A percentile compares a stretch with the other conserved stretches of the same genome.
These are phyloP conservation scores for Lunularia cruciata DNA, from an alignment of 225 moss, liverwort and hornwort genomes.

Conservation along the genomic window DNA sequence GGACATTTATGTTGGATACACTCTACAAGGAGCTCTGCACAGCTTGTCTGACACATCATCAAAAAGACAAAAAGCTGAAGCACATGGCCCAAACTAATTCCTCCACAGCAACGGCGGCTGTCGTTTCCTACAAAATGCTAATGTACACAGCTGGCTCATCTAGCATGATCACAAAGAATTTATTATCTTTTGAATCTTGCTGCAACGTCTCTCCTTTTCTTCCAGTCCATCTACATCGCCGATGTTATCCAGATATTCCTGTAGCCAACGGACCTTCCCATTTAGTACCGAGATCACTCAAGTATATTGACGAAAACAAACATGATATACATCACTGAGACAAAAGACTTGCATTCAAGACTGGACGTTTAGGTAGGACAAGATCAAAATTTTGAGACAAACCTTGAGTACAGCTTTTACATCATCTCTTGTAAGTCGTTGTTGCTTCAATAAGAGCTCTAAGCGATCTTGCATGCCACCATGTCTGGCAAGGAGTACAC, in stretches of 20 bases:
- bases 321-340: not conserved
- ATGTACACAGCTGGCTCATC: constrained; percentile 39
- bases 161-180: constrained; percentile 54
- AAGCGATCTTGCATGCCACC: constrained; percentile 81
- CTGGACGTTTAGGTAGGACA: not conserved
- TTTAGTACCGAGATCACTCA: not conserved
- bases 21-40: not conserved
- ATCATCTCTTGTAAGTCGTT: constrained; percentile 69
- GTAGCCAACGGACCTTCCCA: constrained; percentile 14
- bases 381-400: not conserved
- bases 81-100: constrained; percentile 12
- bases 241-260: constrained; percentile 90
- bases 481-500: constrained; percentile 48
- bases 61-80: constrained; percentile 3
- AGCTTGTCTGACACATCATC: constrained; percentile 2
- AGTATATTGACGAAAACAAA: too few species aligned
- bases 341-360: not conserved
- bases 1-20: constrained; percentile 5
- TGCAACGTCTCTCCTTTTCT: constrained; percentile 78
- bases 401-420: constrained; percentile 85
- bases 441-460: constrained; percentile 83
- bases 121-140: constrained; percentile 65
- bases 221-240: constrained; percentile 83
- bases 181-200: constrained; percentile 80
- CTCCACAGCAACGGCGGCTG: constrained; percentile 13